phyloP scores from a whole-genome alignment of 2,329 filamentous ascomycete genomes.

The Arthrobotrys entomopaga region DNA sequence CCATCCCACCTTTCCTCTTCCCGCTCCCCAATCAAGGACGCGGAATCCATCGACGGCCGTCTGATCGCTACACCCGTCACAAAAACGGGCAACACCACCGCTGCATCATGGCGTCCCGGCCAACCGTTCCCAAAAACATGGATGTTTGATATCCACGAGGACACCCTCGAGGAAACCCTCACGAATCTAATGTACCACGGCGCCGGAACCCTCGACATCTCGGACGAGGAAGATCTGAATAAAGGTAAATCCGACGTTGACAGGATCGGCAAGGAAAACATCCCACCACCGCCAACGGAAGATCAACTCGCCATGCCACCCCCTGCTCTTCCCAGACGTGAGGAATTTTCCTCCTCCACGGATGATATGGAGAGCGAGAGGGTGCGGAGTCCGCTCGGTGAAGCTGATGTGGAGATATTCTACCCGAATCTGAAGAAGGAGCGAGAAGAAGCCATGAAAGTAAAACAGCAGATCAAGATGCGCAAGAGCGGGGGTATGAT shows the following conservation, averaged over 20 bases:
- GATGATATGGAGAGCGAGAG: constrained; percentile 48
- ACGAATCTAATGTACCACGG: constrained; percentile 93
- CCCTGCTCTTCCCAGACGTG: constrained; percentile 20
- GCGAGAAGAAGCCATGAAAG: constrained; percentile 36
- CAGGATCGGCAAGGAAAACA: constrained; percentile 83
- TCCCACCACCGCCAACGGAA: constrained; percentile 70
- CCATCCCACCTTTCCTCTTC: constrained; percentile 32
- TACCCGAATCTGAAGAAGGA: constrained; percentile 49
- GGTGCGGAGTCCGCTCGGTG: constrained; percentile 46
- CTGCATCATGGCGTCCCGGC: constrained; percentile 35
- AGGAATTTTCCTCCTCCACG: neutral
- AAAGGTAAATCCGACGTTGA: constrained; percentile 67
- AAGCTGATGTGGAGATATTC: constrained; percentile 52
- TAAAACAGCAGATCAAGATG: constrained; percentile 11
- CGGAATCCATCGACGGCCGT: constrained; percentile 38
- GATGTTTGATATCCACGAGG: constrained; percentile 95
- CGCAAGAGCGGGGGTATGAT: constrained; percentile 27
- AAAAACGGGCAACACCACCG: constrained; percentile 30
- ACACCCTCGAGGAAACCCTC: constrained; percentile 88
- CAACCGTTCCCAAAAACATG: constrained; percentile 65
- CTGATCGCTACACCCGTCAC: constrained; percentile 49
- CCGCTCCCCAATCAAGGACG: constrained; percentile 5
- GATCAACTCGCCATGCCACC: constrained; percentile 53
- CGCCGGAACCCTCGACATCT: constrained; percentile 86
- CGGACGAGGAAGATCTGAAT: constrained; percentile 81